Conservation (phyloP, 208 protist genomes). For the Crithidia sp. region DNA sequence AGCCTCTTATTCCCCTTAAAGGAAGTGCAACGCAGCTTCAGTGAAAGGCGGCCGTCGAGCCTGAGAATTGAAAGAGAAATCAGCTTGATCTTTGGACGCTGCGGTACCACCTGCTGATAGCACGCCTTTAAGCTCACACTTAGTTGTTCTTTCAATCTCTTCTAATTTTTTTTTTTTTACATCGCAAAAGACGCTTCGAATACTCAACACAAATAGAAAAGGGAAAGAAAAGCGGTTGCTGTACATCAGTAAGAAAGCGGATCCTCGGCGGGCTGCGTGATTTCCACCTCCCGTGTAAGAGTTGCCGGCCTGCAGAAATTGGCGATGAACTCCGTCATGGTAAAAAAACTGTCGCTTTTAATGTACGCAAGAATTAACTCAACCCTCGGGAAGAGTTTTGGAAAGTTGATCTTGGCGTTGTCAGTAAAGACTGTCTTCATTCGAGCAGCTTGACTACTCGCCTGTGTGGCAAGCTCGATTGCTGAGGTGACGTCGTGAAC, state of each 20-base stretch:
- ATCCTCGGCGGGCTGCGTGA: conserved; percentile 76
- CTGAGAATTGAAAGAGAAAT: too few species aligned
- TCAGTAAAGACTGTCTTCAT: conserved; percentile 53
- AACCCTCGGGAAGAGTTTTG: conserved; percentile 70
- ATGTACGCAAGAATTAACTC: conserved; percentile 56
- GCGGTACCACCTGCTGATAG: too few species aligned
- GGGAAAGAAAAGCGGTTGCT: conserved; percentile 20
- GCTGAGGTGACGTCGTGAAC: conserved; percentile 54
- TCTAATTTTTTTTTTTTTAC: neutral
- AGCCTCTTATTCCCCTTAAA: too few species aligned
- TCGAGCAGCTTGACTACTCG: conserved; percentile 18
- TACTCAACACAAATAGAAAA: neutral
- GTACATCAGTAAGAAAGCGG: conserved; percentile 76
- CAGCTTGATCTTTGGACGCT: too few species aligned
- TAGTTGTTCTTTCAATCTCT: too few species aligned
- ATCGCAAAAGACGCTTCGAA: conserved; percentile 5
- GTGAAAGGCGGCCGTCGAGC: too few species aligned
- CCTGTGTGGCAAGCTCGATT: conserved; percentile 43
- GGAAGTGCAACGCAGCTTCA: too few species aligned
- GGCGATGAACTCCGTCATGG: conserved; percentile 63
- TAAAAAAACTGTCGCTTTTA: conserved; percentile 60
- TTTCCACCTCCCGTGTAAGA: conserved; percentile 64
- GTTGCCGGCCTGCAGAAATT: conserved; percentile 63
- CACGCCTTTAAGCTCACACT: too few species aligned
- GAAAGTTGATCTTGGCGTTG: conserved; percentile 71